These are phyloP conservation scores for Arthrinium puccinioides DNA, from an alignment of 2,329 filamentous ascomycete species.

Conservation along the genomic window DNA sequence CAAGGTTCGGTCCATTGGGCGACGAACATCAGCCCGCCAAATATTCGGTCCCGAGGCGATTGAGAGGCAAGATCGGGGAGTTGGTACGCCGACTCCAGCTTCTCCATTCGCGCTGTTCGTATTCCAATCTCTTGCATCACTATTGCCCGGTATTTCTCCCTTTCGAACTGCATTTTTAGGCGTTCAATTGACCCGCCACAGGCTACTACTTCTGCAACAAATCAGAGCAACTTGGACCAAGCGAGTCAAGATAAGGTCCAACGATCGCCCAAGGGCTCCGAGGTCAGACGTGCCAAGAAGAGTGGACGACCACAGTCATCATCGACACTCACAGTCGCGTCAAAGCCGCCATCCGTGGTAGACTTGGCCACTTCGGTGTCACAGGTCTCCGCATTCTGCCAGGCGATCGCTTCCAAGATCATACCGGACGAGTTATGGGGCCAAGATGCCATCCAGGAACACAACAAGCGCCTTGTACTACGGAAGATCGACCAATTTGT, in stretches of 20 bases:
- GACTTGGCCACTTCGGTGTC: slow-evolving; percentile 60
- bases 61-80: slow-evolving; percentile 53
- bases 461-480: slow-evolving; percentile 58
- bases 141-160: slow-evolving; percentile 58
- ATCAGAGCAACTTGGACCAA: too few relatives aligned
- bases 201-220: too few relatives aligned
- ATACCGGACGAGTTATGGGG: slow-evolving; percentile 76
- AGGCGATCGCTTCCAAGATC: slow-evolving; percentile 63
- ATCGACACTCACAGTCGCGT: too few relatives aligned
- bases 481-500: slow-evolving; percentile 72
- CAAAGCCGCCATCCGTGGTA: slow-evolving; percentile 51
- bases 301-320: neutral
- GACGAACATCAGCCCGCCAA: slow-evolving; percentile 20
- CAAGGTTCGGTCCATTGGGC: slow-evolving; percentile 24
- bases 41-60: slow-evolving; percentile 50
- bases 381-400: slow-evolving; percentile 80
- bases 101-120: slow-evolving; percentile 69
- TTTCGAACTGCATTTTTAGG: neutral
- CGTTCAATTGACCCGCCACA: neutral
- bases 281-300: neutral
- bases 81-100: slow-evolving; percentile 64
- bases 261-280: slow-evolving; percentile 7
- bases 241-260: neutral
- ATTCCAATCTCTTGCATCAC: slow-evolving; percentile 67
- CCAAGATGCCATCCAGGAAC: slow-evolving; percentile 34